Percentiles rank a stretch among this genome's conserved stretches.
These are phyloP conservation scores for Calonectria hawksworthii DNA, from an alignment of 2,329 filamentous ascomycete species.

Conservation along the genomic window DNA sequence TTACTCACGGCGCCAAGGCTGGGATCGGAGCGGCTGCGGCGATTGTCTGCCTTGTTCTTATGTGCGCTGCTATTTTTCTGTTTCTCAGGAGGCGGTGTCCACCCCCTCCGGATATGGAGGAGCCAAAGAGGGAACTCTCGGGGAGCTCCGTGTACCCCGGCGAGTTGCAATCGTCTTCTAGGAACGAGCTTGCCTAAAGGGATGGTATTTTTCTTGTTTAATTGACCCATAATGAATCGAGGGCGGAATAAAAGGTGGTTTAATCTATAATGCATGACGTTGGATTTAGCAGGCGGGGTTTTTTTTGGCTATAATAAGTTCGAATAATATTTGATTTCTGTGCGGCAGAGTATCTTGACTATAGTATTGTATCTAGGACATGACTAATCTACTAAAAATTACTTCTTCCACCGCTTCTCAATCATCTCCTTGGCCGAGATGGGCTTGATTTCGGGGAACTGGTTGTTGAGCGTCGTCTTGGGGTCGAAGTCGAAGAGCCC, in stretches of 20 bases:
- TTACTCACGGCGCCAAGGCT: background rate
- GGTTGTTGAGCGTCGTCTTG: background rate
- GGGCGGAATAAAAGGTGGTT: background rate
- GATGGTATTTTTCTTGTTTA: background rate
- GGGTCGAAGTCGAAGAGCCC: background rate
- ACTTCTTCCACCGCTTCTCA: slow-evolving; percentile 6
- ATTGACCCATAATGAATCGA: background rate
- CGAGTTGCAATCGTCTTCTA: background rate
- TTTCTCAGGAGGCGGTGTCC: background rate
- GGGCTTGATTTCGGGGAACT: background rate
- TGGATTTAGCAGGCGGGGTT: background rate
- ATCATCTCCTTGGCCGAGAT: background rate
- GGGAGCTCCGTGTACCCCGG: background rate
- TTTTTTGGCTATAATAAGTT: background rate
- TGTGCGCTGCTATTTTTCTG: background rate
- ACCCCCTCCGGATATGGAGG: background rate
- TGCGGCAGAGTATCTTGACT: background rate
- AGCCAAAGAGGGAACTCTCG: background rate
- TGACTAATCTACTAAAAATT: background rate
- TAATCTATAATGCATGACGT: background rate
- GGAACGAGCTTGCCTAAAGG: background rate
- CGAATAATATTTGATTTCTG: background rate
- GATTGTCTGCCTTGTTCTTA: background rate
- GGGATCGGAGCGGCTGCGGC: background rate
- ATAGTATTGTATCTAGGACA: background rate